A percentile compares a stretch with the other conserved stretches of the same genome.
phyloP scores from a whole-genome alignment of 2,329 filamentous ascomycete species.

The Fusarium torulosum region DNA sequence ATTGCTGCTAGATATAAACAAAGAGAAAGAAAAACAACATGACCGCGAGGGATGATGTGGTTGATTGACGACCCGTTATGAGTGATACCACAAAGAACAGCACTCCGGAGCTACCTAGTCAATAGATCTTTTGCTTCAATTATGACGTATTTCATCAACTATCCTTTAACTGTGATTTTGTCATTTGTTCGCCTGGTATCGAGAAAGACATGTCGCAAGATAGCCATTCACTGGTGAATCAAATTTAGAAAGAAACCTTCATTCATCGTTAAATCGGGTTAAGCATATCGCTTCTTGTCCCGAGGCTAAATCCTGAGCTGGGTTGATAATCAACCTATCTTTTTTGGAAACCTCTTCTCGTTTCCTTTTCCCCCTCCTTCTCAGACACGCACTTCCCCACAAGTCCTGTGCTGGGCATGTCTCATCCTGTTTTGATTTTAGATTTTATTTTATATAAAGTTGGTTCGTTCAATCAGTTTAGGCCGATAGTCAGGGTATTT shows the following conservation, averaged over 20 bases:
- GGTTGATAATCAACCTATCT: conserved; percentile 18
- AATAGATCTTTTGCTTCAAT: conserved; percentile 48
- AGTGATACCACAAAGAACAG: conserved; percentile 48
- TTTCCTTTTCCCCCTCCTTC: conserved; percentile 13
- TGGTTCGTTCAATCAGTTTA: conserved; percentile 18
- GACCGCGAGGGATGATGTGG: conserved; percentile 38
- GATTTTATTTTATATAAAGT: conserved; percentile 30
- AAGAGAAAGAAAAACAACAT: conserved; percentile 31
- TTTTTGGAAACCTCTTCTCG: conserved; percentile 15
- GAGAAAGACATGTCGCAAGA: background rate
- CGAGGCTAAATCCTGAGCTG: conserved; percentile 18
- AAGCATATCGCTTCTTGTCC: conserved; percentile 13
- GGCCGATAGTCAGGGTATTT: conserved; percentile 7
- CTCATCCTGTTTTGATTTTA: conserved; percentile 7
- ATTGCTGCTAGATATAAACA: conserved; percentile 41
- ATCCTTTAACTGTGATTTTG: background rate
- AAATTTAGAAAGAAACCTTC: conserved; percentile 28
- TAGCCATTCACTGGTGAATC: conserved; percentile 14
- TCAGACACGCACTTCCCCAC: conserved; percentile 1
- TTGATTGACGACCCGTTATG: conserved; percentile 47
- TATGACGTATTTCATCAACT: background rate
- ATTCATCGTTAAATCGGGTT: conserved; percentile 37
- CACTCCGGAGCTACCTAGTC: conserved; percentile 48
- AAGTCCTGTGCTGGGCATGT: conserved; percentile 6
- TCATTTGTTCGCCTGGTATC: background rate